phyloP scores from a whole-genome alignment of 2,329 filamentous ascomycete species.

The Gaeumannomyces tritici region DNA sequence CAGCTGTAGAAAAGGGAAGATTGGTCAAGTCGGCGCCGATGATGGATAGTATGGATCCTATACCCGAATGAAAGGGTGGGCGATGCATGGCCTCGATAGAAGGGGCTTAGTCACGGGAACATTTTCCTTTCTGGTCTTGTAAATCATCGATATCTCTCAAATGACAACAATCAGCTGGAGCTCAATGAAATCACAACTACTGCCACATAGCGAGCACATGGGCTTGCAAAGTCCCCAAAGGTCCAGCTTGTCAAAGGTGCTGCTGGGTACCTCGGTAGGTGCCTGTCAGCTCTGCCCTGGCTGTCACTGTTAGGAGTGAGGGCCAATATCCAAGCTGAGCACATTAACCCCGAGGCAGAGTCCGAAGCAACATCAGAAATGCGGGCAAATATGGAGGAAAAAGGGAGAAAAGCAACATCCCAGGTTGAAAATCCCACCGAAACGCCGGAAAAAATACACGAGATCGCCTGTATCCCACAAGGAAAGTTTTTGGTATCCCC shows the following conservation, averaged over 20 bases:
- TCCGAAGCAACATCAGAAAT: no score
- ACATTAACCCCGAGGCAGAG: background rate
- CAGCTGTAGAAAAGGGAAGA: conserved; percentile 5
- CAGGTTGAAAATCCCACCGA: background rate
- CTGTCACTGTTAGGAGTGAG: background rate
- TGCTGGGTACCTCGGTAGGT: background rate
- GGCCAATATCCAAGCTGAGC: background rate
- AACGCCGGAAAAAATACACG: background rate
- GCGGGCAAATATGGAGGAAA: background rate
- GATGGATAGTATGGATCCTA: background rate
- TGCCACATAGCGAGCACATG: background rate
- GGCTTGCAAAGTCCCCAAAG: no score
- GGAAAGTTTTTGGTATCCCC: background rate
- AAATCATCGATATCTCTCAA: background rate
- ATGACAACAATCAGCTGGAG: background rate
- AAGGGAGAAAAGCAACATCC: background rate
- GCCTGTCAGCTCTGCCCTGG: background rate
- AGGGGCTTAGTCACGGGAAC: background rate
- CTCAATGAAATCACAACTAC: background rate
- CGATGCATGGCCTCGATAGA: background rate
- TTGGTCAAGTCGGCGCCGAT: background rate
- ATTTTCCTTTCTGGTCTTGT: background rate
- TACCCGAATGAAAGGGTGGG: background rate
- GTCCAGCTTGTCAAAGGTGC: background rate
- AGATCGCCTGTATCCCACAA: background rate